Base-by-base conservation (phyloP, 192 early-diverging fungal species). In the Radiomyces spectabilis region DNA sequence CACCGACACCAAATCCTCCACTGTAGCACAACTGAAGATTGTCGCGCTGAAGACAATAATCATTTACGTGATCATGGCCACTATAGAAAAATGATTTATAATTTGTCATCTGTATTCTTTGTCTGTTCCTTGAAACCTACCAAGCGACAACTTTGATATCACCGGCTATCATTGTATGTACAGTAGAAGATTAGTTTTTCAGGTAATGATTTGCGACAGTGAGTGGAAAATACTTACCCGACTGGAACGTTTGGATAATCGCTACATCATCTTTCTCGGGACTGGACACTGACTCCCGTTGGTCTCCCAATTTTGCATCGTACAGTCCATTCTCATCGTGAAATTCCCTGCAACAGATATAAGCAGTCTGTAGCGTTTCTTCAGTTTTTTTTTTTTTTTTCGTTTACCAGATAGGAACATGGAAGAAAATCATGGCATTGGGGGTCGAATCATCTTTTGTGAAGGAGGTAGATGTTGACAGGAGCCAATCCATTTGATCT, bases 401-500 rank as follows among this genome's bases (percentile, higher is more conserved):
- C n/a, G 1, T n/a, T 53, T 57, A 49, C 47, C 47, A 59, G 25
- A 75, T 61, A 1, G 73, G 73, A 43, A 68, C 68, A 35, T 75
- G 73, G 58, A 75, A 75, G 40, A 75, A 75, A 1, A 62, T 68
- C 22, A 70, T 33, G 0, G 73, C 73, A 26, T 75, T 75, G 18
- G 73, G 73, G 12, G 60, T 41, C 26, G 54, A 21, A 13, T 59
- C 19, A 2, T 27, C 21, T 8, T 61, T 59, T 2, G 51, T 56
- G 44, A 71, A 68, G 1, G 46, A 38, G 1, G 33, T 43, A n/a
- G 68, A 64, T 9, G 61, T 50, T 24, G 55, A 53, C 5, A 61
- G 61, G 44, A 68, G 53, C 73, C 73, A 75, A 30, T 75, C 57
- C 22, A 75, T 47, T 33, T 75, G 73, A 22, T 75, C 65, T n/a